A percentile compares a stretch with the other conserved stretches of the same genome.
phyloP scores from a whole-genome alignment of 2,329 filamentous ascomycete genomes.

The Scedosporium boydii region DNA sequence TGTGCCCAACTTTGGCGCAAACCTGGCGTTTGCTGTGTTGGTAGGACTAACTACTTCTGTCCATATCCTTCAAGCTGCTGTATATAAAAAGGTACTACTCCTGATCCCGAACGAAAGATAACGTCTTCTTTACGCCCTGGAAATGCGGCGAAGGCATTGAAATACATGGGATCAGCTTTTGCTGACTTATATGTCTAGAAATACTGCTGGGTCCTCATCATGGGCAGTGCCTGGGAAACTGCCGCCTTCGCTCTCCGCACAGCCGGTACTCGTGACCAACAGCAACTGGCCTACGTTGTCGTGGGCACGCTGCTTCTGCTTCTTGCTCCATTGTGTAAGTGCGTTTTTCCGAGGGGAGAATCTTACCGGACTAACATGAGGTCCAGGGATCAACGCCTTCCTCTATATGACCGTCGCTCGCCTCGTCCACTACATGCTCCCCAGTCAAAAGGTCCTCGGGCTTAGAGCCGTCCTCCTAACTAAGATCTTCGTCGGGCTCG shows the following conservation, averaged over 20 bases:
- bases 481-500: conserved; percentile 35
- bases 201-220: conserved; percentile 29
- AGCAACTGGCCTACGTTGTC: conserved; percentile 21
- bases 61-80: conserved; percentile 19
- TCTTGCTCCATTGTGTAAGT: conserved; percentile 29
- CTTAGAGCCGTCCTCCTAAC: conserved; percentile 28
- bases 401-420: conserved; percentile 33
- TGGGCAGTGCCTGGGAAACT: conserved; percentile 28
- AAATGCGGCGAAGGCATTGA: conserved; percentile 1
- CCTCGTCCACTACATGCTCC: conserved; percentile 27
- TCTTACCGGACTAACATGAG: conserved; percentile 3
- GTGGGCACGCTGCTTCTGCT: conserved; percentile 27
- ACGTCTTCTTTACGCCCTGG: neutral
- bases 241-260: conserved; percentile 26
- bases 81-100: conserved; percentile 20
- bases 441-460: conserved; percentile 24
- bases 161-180: neutral
- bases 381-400: conserved; percentile 31
- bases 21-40: conserved; percentile 20
- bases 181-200: conserved; percentile 10
- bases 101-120: neutral
- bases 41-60: conserved; percentile 19
- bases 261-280: conserved; percentile 26
- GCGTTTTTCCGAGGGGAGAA: too few species aligned
- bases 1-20: conserved; percentile 22